Conservation (phyloP, 2,329 filamentous ascomycete genomes). For the Colletotrichum cuscutae region DNA sequence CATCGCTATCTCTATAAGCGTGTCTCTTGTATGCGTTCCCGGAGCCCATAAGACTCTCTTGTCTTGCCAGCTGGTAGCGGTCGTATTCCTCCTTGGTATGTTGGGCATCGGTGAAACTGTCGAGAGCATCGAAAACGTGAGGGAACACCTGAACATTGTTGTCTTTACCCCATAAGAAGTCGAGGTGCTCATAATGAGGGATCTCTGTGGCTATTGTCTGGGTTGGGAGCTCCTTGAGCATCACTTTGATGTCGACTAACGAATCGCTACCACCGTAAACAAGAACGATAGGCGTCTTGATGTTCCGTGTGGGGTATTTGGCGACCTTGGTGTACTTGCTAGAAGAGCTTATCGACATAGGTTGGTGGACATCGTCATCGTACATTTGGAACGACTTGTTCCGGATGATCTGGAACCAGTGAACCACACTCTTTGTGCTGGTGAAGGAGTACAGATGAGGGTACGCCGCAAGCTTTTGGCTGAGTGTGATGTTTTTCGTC, state of each 20-base stretch:
- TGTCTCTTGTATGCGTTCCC: constrained; percentile 44
- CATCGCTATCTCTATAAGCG: constrained; percentile 42
- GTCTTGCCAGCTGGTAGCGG: constrained; percentile 63
- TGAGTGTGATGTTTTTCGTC: constrained; percentile 81
- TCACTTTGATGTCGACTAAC: constrained; percentile 90
- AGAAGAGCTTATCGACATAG: constrained; percentile 74
- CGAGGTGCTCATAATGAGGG: constrained; percentile 93
- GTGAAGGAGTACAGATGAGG: constrained; percentile 97
- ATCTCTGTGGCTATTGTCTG: constrained; percentile 90
- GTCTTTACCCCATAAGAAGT: constrained; percentile 94
- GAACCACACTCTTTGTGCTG: constrained; percentile 95
- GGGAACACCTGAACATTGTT: constrained; percentile 87
- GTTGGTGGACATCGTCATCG: constrained; percentile 89
- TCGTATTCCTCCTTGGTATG: constrained; percentile 71
- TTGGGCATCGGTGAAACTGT: constrained; percentile 71
- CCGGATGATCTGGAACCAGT: constrained; percentile 99
- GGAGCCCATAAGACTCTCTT: constrained; percentile 58
- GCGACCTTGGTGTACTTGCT: constrained; percentile 95
- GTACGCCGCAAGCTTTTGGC: constrained; percentile 95
- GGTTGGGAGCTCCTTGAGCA: constrained; percentile 87
- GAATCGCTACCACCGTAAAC: constrained; percentile 96
- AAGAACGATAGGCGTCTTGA: constrained; percentile 93
- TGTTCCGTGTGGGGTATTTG: constrained; percentile 95
- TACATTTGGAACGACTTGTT: constrained; percentile 98
- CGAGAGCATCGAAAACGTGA: constrained; percentile 89